Conservation (phyloP, 2,329 filamentous ascomycete genomes). For the Ceratocystis albifundus region DNA sequence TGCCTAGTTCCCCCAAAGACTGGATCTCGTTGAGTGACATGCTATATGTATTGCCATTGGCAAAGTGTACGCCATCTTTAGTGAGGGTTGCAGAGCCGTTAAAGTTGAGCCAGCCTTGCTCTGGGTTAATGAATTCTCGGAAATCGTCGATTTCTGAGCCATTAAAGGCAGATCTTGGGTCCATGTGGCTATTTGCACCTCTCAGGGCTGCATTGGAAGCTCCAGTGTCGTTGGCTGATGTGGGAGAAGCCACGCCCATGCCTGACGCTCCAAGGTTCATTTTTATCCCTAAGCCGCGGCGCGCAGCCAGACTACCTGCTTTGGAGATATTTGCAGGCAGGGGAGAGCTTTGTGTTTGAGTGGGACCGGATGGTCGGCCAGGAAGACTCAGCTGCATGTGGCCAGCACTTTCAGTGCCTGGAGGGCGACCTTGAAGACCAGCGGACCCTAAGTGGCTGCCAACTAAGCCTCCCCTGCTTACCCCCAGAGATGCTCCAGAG, state of each 20-base stretch:
- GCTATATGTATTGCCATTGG: constrained; percentile 75
- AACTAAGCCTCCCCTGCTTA: background rate
- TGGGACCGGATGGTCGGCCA: constrained; percentile 1
- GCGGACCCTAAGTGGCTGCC: background rate
- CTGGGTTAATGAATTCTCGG: constrained; percentile 75
- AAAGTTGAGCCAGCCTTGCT: constrained; percentile 84
- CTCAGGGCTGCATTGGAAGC: constrained; percentile 21
- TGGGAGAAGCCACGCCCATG: constrained; percentile 16
- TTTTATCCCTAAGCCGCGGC: constrained; percentile 46
- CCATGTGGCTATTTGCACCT: constrained; percentile 13
- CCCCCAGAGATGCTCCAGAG: background rate
- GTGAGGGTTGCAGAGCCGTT: constrained; percentile 86
- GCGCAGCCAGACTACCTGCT: constrained; percentile 48
- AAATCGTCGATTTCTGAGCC: constrained; percentile 48
- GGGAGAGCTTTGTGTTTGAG: constrained; percentile 3
- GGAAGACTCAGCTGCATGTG: background rate
- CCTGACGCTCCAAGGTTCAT: constrained; percentile 15
- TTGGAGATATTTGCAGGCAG: background rate
- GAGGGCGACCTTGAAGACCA: background rate
- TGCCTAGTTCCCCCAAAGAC: constrained; percentile 82
- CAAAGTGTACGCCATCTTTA: constrained; percentile 81
- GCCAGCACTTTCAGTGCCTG: background rate
- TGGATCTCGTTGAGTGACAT: constrained; percentile 96
- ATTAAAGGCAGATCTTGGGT: constrained; percentile 32
- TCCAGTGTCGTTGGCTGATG: constrained; percentile 23